A percentile compares a stretch with the other conserved stretches of the same genome.
Conservation (phyloP, 192 early-diverging fungal species). For the Spinellus fusiger region DNA sequence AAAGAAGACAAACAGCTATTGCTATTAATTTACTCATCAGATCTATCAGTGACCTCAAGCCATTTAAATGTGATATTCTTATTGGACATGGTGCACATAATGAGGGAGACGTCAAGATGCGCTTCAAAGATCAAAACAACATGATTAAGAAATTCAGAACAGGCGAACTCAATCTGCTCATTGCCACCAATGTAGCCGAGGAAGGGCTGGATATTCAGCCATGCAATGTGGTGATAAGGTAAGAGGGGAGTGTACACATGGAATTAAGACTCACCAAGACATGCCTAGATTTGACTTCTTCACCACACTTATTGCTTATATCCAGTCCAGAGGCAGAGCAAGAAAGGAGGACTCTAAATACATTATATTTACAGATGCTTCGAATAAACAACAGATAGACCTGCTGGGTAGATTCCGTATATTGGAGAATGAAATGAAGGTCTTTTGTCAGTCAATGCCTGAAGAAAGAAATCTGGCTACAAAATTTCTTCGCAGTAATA, state of each 20-base stretch:
- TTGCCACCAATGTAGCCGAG: slow-evolving; percentile 92
- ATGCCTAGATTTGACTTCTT: slow-evolving; percentile 67
- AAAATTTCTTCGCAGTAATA: slow-evolving; percentile 8
- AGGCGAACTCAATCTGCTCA: slow-evolving; percentile 68
- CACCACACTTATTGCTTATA: slow-evolving; percentile 66
- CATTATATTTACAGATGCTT: slow-evolving; percentile 62
- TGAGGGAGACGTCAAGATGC: slow-evolving; percentile 43
- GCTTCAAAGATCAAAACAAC: slow-evolving; percentile 46
- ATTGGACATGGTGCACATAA: slow-evolving; percentile 50
- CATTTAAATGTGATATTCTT: slow-evolving; percentile 42
- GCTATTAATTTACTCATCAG: slow-evolving; percentile 50
- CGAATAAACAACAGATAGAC: slow-evolving; percentile 33
- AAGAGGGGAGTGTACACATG: too few species aligned
- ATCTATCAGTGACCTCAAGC: slow-evolving; percentile 45
- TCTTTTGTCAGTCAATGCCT: slow-evolving; percentile 50
- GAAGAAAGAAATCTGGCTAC: slow-evolving; percentile 29
- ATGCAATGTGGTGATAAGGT: slow-evolving; percentile 83
- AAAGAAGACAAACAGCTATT: slow-evolving; percentile 64
- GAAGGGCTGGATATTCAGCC: slow-evolving; percentile 93
- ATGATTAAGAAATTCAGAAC: slow-evolving; percentile 62
- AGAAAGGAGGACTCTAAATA: slow-evolving; percentile 67
- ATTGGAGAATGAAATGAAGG: slow-evolving; percentile 54
- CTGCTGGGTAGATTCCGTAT: slow-evolving; percentile 32
- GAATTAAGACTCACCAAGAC: neutral
- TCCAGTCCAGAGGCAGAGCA: slow-evolving; percentile 88